phyloP scores from a whole-genome alignment of 2,329 filamentous ascomycete species.

The Penicillium aurantiogriseum region DNA sequence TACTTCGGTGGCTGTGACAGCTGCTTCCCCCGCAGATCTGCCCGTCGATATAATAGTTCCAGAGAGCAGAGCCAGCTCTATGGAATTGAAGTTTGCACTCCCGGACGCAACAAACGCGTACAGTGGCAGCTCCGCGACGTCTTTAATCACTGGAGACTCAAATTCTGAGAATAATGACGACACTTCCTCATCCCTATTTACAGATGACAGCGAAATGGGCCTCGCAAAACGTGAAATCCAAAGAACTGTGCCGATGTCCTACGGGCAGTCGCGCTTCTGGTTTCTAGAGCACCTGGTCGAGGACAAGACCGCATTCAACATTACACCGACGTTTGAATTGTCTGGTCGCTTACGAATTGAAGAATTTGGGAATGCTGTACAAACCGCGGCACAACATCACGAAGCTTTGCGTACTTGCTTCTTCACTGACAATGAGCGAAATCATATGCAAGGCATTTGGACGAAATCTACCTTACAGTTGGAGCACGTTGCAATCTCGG shows the following conservation, averaged over 20 bases:
- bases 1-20: background rate
- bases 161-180: conserved; percentile 17
- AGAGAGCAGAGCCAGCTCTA: background rate
- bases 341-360: conserved; percentile 33
- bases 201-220: background rate
- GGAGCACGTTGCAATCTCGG: conserved; percentile 19
- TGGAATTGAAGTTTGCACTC: conserved; percentile 6
- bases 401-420: conserved; percentile 37
- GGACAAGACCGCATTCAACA: conserved; percentile 44
- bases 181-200: conserved; percentile 10
- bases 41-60: background rate
- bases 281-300: conserved; percentile 28
- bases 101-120: conserved; percentile 2
- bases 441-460: conserved; percentile 25
- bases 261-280: conserved; percentile 47
- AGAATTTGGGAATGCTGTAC: conserved; percentile 36
- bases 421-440: conserved; percentile 18
- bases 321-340: conserved; percentile 34
- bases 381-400: conserved; percentile 29
- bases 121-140: conserved; percentile 13
- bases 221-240: conserved; percentile 4
- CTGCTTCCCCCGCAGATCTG: background rate
- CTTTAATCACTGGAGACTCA: conserved; percentile 12
- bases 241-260: conserved; percentile 34
- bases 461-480: conserved; percentile 27